A percentile compares a stretch with the other conserved stretches of the same genome.
These are phyloP conservation scores for Fusarium keratoplasticum DNA, from an alignment of 2,329 filamentous ascomycete species.

Conservation along the genomic window DNA sequence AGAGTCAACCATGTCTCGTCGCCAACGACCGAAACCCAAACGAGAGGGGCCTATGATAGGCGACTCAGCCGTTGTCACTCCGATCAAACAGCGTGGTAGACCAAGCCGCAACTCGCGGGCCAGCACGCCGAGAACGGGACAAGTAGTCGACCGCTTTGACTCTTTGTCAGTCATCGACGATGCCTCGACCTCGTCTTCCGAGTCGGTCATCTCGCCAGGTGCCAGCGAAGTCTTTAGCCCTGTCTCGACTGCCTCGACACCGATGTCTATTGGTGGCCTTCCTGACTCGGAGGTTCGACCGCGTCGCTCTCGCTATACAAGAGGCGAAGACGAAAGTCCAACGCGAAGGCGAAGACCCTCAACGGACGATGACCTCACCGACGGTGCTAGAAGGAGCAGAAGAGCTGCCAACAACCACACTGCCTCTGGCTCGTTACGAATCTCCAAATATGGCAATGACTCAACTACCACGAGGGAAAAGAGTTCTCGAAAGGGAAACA, in stretches of 20 bases:
- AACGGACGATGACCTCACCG: not conserved
- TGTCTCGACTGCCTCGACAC: conserved; percentile 2
- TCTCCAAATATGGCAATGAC: not conserved
- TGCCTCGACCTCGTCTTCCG: not conserved
- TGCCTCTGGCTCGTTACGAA: too few species aligned
- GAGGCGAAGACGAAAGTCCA: conserved; percentile 5
- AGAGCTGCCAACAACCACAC: not conserved
- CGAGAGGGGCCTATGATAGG: not conserved
- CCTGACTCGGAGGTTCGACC: not conserved
- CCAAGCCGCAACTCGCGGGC: not conserved
- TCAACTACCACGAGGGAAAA: not conserved
- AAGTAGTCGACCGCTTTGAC: not conserved
- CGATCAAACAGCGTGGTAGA: not conserved
- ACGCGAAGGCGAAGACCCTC: not conserved
- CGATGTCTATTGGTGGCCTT: conserved; percentile 10
- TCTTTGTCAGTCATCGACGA: not conserved
- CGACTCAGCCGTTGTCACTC: not conserved
- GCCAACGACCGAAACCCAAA: conserved; percentile 1
- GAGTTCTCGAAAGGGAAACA: not conserved
- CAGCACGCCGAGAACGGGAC: not conserved
- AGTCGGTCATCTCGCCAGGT: conserved; percentile 14
- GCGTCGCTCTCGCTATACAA: not conserved
- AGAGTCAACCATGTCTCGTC: not conserved
- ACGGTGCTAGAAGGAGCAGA: not conserved
- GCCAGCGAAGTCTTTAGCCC: conserved; percentile 21